A percentile compares a stretch with the other conserved stretches of the same genome.
Conservation (phyloP, 495 filamentous ascomycete species). For the Podospora didyma region DNA sequence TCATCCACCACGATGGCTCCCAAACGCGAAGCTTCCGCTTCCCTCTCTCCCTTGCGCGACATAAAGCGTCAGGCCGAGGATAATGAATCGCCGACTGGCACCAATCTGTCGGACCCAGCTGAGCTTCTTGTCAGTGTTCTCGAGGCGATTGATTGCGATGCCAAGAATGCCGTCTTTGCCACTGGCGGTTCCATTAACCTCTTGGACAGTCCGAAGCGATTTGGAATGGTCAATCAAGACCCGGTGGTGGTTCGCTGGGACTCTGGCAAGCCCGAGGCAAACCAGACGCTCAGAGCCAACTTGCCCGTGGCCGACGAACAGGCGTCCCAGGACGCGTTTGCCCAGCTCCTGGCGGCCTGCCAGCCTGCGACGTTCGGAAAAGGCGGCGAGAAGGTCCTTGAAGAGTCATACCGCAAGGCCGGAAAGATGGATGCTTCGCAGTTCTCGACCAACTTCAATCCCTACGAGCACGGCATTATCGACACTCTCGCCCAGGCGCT, state of each 20-base stretch:
- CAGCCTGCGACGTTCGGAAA: constrained; percentile 41
- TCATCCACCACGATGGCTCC: no score
- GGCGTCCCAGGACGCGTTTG: neutral
- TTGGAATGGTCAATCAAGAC: neutral
- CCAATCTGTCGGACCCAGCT: neutral
- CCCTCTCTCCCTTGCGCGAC: no score
- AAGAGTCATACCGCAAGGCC: constrained; percentile 49
- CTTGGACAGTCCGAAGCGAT: neutral
- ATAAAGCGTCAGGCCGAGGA: no score
- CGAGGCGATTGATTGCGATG: neutral
- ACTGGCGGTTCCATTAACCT: neutral
- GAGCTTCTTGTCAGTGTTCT: neutral
- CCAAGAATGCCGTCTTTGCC: neutral
- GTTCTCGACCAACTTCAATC: constrained; percentile 49
- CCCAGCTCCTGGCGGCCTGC: neutral
- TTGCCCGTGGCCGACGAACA: neutral
- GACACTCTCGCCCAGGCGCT: constrained; percentile 44
- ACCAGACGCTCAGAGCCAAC: neutral
- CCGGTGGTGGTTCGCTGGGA: neutral
- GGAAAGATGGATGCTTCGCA: constrained; percentile 38
- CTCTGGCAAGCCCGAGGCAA: neutral
- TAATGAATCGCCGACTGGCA: no score
- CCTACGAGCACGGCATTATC: constrained; percentile 47
- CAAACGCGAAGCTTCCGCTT: no score
- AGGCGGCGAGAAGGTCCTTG: constrained; percentile 40